Base-by-base conservation (phyloP, 176 grass and related monocot genomes). In the Oryza glumipatula region DNA sequence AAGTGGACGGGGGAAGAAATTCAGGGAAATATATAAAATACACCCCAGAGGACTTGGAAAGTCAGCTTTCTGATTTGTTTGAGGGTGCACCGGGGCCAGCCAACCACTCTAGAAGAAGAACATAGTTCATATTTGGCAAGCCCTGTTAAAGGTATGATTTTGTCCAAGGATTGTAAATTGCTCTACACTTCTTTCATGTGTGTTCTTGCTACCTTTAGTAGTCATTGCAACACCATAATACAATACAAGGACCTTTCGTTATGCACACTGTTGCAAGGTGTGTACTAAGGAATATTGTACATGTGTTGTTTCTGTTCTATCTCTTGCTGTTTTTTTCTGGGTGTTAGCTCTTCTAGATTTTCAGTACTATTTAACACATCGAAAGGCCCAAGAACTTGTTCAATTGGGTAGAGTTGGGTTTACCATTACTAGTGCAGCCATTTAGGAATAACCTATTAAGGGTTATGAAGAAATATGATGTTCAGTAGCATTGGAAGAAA, bases 41-140 rank as follows among this genome's bases (percentile, higher is more conserved):
- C 81, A 95, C 74, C n/a, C 74, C 89, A 28, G 96, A 98, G 66
- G 96, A 98, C 84, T 86, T 98, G 89, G 93, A 98, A 70, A 83
- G 78, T 76, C 82, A 93, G 76, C 68, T 98, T 16, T 91, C 91
- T 45, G 91, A 95, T 86, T 89, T 98, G 51, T 98, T 98, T 45
- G 91, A 95, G 83, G 96, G 96, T 1, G 83, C 85, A 36, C 73
- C 89, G 52, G 87, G 86, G 11, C 69, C 88, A 19, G 79, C 85
- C 68, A 97, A 88, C 43, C 68, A 91, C 67, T 85, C 83, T 46
- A 90, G 87, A 89, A 90, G 74, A 85, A 86, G 91, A 90, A 58
- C 82, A 86, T 94, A 98, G 88, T 82, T 81, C 65, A 72, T 72
- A 61, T 46, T 67, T 75, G 23, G 23, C 66, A 54, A 56, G 33